Evolutionary conservation across 257 asterid species (phyloP), one percentile per base, ranked within the genome.

Genomic region (Osmanthus fragrans): DNA sequence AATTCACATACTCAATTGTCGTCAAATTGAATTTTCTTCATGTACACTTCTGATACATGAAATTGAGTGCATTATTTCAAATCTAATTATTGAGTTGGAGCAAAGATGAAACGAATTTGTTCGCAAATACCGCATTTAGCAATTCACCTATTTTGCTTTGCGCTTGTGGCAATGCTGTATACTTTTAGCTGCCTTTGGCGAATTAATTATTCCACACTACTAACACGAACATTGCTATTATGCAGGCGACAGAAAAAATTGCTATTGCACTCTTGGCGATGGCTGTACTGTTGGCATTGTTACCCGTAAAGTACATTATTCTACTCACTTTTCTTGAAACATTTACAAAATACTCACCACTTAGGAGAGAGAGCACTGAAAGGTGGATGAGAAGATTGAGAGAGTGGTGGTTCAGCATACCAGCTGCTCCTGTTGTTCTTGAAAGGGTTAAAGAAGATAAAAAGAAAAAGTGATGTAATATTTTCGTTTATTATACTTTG

Each of bases 381-480:
- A 89, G 90, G 85, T 93, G 96, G 92, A 76, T 78, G 72, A 88
- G 99, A 75, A 89, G 99, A 82, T 82, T 90, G 40, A 81, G 96
- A 70, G 98, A 93, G 70, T 93, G 99, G 99, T 95, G 99, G 99
- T 90, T 90, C 78, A 95, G 99, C 86, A 86, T 95, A 78, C 99
- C 99, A 1, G 97, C 99, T 1, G 98, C 99, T 18, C 97, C 97
- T 4, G 98, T 93, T 36, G 33, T 81, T 79, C 90, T 93, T 67
- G 90, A 88, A 75, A 88, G 82, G 84, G 78, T 76, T 73, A 82
- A 82, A 77, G 97, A 91, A 71, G 94, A 89, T 77, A 93, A 87
- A 80, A 94, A 94, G 91, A 92, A 82, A 82, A 88, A 78, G 83
- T 94, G 82, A 89, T 45, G 34, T 74, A 42, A 33, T 65, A 54